Conservation (phyloP, 192 early-diverging fungal species). For the Haplosporangium gracile region DNA sequence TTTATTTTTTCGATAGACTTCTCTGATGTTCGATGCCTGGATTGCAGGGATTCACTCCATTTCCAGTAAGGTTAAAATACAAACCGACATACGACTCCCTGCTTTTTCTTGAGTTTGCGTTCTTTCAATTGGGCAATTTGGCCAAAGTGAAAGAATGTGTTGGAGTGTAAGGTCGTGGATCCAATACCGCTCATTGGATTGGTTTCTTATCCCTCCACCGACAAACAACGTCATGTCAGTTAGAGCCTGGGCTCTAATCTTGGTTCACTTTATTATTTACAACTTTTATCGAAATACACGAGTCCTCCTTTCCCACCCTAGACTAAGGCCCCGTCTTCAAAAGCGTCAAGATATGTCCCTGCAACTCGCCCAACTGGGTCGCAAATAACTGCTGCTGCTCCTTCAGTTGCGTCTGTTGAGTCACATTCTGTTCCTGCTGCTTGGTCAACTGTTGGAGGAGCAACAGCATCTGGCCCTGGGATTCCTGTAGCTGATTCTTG, state of each 20-base stretch:
- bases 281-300: too few relatives aligned
- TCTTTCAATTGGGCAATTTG: background rate
- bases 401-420: background rate
- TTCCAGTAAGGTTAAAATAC: background rate
- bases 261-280: too few relatives aligned
- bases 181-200: background rate
- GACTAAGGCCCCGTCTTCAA: background rate
- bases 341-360: background rate
- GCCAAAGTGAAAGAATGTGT: background rate
- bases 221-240: too few relatives aligned
- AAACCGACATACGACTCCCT: background rate
- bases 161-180: background rate
- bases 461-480: background rate
- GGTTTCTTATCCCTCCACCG: background rate
- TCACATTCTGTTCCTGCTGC: conserved; percentile 6
- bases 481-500: background rate
- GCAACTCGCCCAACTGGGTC: background rate
- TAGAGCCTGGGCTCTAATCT: too few relatives aligned
- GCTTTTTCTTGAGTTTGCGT: background rate
- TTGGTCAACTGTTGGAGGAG: background rate
- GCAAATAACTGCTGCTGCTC: conserved; percentile 2
- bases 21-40: background rate
- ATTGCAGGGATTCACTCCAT: background rate
- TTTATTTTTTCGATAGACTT: background rate
- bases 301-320: too few relatives aligned